Conservation (phyloP, 2,329 filamentous ascomycete genomes). For the Penicillium occitanis region DNA sequence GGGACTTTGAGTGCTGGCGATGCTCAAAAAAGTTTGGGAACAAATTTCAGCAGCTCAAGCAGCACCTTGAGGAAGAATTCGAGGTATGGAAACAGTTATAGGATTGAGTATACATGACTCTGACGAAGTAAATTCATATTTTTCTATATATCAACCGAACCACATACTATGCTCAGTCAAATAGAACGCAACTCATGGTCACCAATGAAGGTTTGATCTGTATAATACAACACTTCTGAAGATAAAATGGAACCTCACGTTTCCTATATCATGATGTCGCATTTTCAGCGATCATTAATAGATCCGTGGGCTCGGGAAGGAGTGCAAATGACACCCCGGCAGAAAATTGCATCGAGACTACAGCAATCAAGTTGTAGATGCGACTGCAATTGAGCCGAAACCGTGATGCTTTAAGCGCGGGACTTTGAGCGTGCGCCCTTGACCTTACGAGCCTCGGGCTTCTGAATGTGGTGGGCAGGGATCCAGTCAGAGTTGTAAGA, state of each 20-base stretch:
- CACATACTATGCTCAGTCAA: neutral
- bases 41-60: conserved; percentile 70
- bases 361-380: conserved; percentile 1
- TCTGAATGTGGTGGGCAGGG: conserved; percentile 82
- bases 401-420: conserved; percentile 30
- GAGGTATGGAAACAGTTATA: conserved; percentile 64
- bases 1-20: conserved; percentile 78
- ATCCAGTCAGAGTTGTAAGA: conserved; percentile 93
- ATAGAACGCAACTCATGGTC: conserved; percentile 11
- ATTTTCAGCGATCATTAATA: conserved; percentile 14
- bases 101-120: neutral
- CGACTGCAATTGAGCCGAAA: conserved; percentile 1
- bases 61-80: conserved; percentile 73
- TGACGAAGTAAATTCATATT: conserved; percentile 3
- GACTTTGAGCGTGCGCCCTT: conserved; percentile 49
- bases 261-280: neutral
- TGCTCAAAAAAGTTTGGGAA: conserved; percentile 74
- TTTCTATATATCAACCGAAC: conserved; percentile 7
- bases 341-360: neutral
- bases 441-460: conserved; percentile 68
- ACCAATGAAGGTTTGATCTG: conserved; percentile 9
- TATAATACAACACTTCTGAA: conserved; percentile 19
- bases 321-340: neutral
- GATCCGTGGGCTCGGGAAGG: neutral
- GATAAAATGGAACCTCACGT: neutral